phyloP scores from a whole-genome alignment of 225 moss, liverwort and hornwort genomes.

The Pleurozium schreberi region DNA sequence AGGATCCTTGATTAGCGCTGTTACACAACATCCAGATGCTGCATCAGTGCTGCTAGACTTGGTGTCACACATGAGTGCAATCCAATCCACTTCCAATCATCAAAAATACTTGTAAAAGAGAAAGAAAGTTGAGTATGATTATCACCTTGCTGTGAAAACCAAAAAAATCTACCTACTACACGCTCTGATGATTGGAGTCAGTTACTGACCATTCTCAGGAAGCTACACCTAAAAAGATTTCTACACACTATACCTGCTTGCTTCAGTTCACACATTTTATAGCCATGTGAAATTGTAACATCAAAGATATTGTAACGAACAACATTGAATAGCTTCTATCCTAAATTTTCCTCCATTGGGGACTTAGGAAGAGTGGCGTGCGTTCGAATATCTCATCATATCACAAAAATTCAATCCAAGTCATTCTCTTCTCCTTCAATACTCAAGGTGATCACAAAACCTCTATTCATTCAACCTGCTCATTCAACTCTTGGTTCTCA shows the following conservation, averaged over 20 bases:
- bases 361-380: not conserved
- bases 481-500: not conserved
- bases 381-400: not conserved
- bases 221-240: not conserved
- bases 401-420: not conserved
- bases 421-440: not conserved
- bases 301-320: not conserved
- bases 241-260: not conserved
- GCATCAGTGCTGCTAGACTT: not conserved
- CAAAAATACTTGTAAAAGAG: not conserved
- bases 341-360: not conserved
- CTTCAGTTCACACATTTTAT: not conserved
- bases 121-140: not conserved
- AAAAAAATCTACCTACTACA: not conserved
- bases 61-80: constrained; percentile 1
- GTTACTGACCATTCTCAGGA: not conserved
- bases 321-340: not conserved
- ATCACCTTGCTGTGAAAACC: not conserved
- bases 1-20: not conserved
- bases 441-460: not conserved
- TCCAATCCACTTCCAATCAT: not conserved
- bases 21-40: not conserved
- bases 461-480: not conserved
- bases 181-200: not conserved
- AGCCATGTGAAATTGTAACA: not conserved